phyloP scores from a whole-genome alignment of 2,329 filamentous ascomycete genomes.

The Colletotrichum echinochloae region DNA sequence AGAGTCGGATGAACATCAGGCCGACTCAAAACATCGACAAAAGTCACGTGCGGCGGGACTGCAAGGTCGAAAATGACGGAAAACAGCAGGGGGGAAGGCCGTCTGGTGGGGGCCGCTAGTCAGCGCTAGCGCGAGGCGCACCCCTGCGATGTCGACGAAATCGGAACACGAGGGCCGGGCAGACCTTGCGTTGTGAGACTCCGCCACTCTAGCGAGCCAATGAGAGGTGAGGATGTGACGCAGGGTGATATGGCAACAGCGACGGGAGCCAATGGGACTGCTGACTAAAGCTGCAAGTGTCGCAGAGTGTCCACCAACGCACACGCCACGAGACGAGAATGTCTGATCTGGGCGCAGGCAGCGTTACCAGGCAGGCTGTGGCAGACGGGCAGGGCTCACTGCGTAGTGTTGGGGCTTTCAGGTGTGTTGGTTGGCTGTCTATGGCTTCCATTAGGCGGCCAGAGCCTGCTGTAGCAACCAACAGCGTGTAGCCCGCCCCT shows the following conservation, averaged over 20 bases:
- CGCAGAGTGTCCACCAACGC: slow-evolving; percentile 19
- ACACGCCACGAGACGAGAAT: slow-evolving; percentile 39
- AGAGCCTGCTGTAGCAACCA: not conserved
- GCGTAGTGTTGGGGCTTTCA: not conserved
- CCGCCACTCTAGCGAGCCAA: slow-evolving; percentile 40
- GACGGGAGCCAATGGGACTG: not conserved
- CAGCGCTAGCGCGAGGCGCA: slow-evolving; percentile 15
- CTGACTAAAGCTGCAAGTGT: slow-evolving; percentile 19
- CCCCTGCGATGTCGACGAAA: slow-evolving; percentile 2
- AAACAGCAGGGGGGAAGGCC: not conserved
- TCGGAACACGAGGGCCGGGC: slow-evolving; percentile 31
- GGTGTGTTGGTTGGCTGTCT: not conserved
- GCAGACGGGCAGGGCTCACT: not conserved
- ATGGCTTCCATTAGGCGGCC: not conserved
- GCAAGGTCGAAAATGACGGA: slow-evolving; percentile 30
- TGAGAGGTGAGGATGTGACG: not conserved
- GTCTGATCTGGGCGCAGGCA: slow-evolving; percentile 11
- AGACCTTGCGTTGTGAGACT: slow-evolving; percentile 21
- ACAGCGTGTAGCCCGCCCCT: not conserved
- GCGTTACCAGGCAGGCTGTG: not conserved
- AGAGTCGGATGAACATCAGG: slow-evolving; percentile 35
- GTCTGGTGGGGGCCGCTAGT: not conserved
- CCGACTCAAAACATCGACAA: slow-evolving; percentile 36
- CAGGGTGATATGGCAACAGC: slow-evolving; percentile 11
- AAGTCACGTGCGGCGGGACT: slow-evolving; percentile 31